phyloP scores from a whole-genome alignment of 2,329 filamentous ascomycete species.

The Aspergillus piperis region DNA sequence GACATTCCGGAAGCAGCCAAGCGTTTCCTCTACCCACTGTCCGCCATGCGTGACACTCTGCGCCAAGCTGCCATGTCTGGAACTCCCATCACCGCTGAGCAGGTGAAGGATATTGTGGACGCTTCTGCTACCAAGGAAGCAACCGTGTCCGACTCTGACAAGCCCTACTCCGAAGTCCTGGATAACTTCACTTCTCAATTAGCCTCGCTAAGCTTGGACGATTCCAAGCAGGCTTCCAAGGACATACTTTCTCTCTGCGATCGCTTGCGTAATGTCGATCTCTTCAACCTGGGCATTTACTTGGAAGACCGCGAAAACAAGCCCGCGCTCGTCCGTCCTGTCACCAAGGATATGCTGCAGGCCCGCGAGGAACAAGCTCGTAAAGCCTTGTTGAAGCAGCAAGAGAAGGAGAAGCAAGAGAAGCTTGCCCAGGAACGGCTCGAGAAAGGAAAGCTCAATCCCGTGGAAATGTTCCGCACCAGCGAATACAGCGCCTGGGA shows the following conservation, averaged over 20 bases:
- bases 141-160: slow-evolving; percentile 28
- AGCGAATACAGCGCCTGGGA: slow-evolving; percentile 77
- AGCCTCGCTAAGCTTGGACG: slow-evolving; percentile 33
- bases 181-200: slow-evolving; percentile 45
- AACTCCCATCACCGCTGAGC: slow-evolving; percentile 41
- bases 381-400: slow-evolving; percentile 48
- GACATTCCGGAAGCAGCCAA: slow-evolving; percentile 62
- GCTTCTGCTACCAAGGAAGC: slow-evolving; percentile 26
- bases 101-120: slow-evolving; percentile 43
- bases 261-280: slow-evolving; percentile 73
- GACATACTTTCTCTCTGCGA: slow-evolving; percentile 77
- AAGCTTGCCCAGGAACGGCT: slow-evolving; percentile 51
- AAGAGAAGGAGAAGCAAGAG: slow-evolving; percentile 51
- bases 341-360: slow-evolving; percentile 60
- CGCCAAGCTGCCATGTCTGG: slow-evolving; percentile 58
- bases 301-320: slow-evolving; percentile 75
- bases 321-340: slow-evolving; percentile 68
- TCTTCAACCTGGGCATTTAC: slow-evolving; percentile 82
- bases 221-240: slow-evolving; percentile 62
- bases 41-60: slow-evolving; percentile 59
- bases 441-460: slow-evolving; percentile 46
- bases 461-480: slow-evolving; percentile 54
- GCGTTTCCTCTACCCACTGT: slow-evolving; percentile 61
- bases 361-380: slow-evolving; percentile 57
- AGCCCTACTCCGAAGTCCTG: slow-evolving; percentile 53